phyloP scores from a whole-genome alignment of 208 protist genomes.

The Leishmania lainsoni region DNA sequence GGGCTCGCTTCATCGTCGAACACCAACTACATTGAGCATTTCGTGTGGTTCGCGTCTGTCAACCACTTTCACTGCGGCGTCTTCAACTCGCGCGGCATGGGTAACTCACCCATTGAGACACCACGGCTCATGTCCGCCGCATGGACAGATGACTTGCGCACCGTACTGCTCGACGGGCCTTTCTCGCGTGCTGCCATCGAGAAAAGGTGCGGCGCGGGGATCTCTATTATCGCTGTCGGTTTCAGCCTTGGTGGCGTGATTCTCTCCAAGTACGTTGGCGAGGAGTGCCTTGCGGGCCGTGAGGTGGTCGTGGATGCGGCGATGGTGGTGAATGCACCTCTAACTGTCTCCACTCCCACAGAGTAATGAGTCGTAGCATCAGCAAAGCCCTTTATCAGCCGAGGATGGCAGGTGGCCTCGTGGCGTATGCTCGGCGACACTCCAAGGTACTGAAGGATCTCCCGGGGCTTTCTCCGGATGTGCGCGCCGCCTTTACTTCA shows the following conservation, averaged over 20 bases:
- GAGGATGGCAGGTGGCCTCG: constrained; percentile 49
- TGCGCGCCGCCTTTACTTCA: constrained; percentile 32
- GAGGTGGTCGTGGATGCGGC: constrained; percentile 38
- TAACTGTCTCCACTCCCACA: constrained; percentile 54
- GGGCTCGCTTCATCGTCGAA: constrained; percentile 73
- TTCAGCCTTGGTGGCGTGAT: constrained; percentile 83
- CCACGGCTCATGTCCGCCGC: constrained; percentile 67
- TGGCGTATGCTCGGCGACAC: constrained; percentile 52
- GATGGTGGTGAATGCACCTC: constrained; percentile 57
- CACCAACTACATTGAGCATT: constrained; percentile 79
- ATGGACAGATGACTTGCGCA: constrained; percentile 70
- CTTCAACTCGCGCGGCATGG: constrained; percentile 72
- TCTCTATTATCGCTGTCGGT: constrained; percentile 50
- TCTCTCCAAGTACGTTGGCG: constrained; percentile 59
- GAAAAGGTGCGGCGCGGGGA: constrained; percentile 28
- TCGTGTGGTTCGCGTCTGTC: constrained; percentile 45
- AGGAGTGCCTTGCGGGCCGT: constrained; percentile 42
- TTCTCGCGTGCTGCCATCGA: constrained; percentile 29
- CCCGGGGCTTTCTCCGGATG: constrained; percentile 33
- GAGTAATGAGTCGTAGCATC: constrained; percentile 26
- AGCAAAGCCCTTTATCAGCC: constrained; percentile 55
- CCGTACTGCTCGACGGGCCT: constrained; percentile 32
- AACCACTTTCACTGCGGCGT: constrained; percentile 67
- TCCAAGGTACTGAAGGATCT: constrained; percentile 46
- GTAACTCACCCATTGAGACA: constrained; percentile 64